Evolutionary conservation across 768 basidiomycete genomes (phyloP).

Genomic region (Suillus hirtellus): DNA sequence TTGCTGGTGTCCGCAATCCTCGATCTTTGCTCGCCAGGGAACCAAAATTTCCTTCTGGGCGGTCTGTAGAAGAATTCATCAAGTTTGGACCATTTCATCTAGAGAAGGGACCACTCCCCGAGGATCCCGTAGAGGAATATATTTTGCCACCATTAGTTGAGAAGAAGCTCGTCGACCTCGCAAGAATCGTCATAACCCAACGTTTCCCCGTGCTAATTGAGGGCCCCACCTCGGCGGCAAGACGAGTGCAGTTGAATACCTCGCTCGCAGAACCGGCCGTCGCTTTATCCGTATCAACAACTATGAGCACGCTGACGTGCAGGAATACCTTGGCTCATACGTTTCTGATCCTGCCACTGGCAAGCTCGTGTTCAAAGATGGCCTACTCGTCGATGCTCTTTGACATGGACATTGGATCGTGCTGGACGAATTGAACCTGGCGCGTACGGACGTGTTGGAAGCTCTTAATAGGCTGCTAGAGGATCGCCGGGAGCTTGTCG

Average conservation of each 20-base stretch:
- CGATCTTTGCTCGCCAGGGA: conserved; percentile 72
- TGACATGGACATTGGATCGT: no score
- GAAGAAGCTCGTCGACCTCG: conserved; percentile 94
- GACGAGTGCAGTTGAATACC: conserved; percentile 94
- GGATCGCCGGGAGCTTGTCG: conserved; percentile 93
- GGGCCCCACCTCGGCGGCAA: conserved; percentile 98
- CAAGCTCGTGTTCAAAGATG: conserved; percentile 94
- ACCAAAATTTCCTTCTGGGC: no score
- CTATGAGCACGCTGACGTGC: conserved; percentile 99
- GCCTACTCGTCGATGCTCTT: conserved; percentile 88
- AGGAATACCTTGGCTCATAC: conserved; percentile 97
- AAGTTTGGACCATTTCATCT: conserved; percentile 93
- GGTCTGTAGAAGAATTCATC: conserved; percentile 57
- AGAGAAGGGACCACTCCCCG: conserved; percentile 68
- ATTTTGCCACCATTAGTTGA: conserved; percentile 95
- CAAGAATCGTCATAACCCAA: conserved; percentile 84
- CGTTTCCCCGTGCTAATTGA: conserved; percentile 95
- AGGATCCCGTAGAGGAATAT: conserved; percentile 74
- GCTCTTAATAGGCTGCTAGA: conserved; percentile 95
- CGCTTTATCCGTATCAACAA: conserved; percentile 98
- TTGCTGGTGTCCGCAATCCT: conserved; percentile 78
- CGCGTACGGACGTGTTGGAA: no score
- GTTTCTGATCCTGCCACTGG: conserved; percentile 90
- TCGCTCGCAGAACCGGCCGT: conserved; percentile 91
- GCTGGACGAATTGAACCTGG: no score